Base-by-base conservation (phyloP, 306 rosid species). In the Leucaena leucocephala region DNA sequence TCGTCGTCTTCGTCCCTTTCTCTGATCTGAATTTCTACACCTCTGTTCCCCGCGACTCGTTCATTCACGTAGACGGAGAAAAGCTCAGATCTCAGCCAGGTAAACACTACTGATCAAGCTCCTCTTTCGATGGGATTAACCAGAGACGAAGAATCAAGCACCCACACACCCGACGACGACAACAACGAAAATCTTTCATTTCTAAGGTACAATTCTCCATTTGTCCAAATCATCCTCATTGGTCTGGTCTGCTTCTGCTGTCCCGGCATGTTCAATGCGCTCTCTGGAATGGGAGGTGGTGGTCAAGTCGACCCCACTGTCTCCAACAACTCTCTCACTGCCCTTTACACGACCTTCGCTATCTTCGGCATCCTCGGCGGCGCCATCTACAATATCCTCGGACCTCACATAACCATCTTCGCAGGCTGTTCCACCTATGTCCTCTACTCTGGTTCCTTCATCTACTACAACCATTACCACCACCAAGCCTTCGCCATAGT, bases 211-310 rank as follows among this genome's bases (percentile, higher is more conserved):
- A 95, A 91, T 83, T 93, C 99, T 6, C 99, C 99, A 0, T 34
- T 90, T 0, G 78, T 84, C 3, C 99, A 95, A 64, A 84, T 91
- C 4, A 36, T 75, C 8, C 86, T 95, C 0, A 91, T 91, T 4
- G 98, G 99, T 0, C 27, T 93, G 2, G 98, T 95, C 19, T 95
- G 99, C 33, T 95, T 95, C 44, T 95, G 97, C 34, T 95, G 99
- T 58, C 99, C 99, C 1, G 97, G 99, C 17, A 95, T 95, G 99
- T 95, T 89, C 91, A 93, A 83, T 42, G 98, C 98, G 27, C 93
- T 95, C 21, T 82, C 92, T 2, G 98, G 99, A 42, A 91, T 95
- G 98, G 99, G 98, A 0, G 99, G 96, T 1, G 97, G 98, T 0
- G 99, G 99, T 36, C 99, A 95, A 72, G 84, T 95, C 6, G 91